phyloP scores from a whole-genome alignment of 1,284 basidiomycete species.

The Porogramme epimiltina region DNA sequence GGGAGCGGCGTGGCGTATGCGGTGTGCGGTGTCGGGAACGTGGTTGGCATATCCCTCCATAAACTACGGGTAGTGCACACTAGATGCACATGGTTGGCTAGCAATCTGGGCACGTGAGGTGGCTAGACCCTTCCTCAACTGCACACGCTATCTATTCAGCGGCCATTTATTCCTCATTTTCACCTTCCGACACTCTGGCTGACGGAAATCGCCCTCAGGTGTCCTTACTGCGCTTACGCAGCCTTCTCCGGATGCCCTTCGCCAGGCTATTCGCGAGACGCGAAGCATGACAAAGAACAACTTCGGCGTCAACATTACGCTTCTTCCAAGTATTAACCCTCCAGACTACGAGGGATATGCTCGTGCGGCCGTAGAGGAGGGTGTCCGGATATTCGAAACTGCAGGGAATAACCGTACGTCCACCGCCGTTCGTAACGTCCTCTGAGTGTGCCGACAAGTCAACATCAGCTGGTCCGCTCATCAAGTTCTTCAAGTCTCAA shows the following conservation, averaged over 20 bases:
- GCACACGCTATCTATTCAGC: too few relatives aligned
- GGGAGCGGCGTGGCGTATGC: too few relatives aligned
- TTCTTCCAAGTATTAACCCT: conserved; percentile 88
- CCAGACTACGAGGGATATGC: conserved; percentile 90
- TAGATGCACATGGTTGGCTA: too few relatives aligned
- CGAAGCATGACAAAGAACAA: conserved; percentile 68
- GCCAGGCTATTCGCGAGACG: conserved; percentile 85
- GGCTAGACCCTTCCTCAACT: too few relatives aligned
- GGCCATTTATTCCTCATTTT: too few relatives aligned
- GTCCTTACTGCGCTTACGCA: conserved; percentile 90
- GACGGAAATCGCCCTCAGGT: conserved; percentile 45
- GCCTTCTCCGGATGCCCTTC: conserved; percentile 81
- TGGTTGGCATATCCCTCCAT: too few relatives aligned
- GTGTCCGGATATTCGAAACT: conserved; percentile 90
- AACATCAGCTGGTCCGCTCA: conserved; percentile 68
- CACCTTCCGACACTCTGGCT: too few relatives aligned
- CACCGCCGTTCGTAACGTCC: not conserved
- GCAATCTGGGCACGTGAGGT: too few relatives aligned
- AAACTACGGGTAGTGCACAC: too few relatives aligned
- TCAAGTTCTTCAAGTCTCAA: conserved; percentile 80
- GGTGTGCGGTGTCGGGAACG: too few relatives aligned
- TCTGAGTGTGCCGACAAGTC: not conserved
- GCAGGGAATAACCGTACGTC: conserved; percentile 86
- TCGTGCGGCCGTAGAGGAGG: conserved; percentile 83
- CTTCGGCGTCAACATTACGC: conserved; percentile 92